Evolutionary conservation across 495 filamentous ascomycete species (phyloP).

Genomic region (Podospora sp.): DNA sequence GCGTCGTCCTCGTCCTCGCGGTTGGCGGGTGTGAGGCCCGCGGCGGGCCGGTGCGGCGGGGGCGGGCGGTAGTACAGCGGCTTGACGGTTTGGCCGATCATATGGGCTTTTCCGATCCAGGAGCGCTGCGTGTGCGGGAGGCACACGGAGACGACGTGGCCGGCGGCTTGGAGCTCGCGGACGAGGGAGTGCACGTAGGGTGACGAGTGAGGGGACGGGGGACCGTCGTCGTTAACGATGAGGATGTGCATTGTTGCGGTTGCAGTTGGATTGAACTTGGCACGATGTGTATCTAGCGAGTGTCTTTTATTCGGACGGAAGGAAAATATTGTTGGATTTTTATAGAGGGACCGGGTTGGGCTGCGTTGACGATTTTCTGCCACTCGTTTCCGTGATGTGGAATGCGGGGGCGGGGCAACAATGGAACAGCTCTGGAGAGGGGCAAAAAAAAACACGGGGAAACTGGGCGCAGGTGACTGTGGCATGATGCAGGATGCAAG

Average conservation of each 20-base stretch:
- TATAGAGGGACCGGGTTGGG: background rate
- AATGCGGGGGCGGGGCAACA: background rate
- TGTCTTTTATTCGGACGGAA: background rate
- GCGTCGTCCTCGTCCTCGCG: slow-evolving; percentile 50
- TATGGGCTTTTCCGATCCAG: slow-evolving; percentile 98
- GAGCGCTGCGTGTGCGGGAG: slow-evolving; percentile 90
- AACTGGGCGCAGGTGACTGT: slow-evolving; percentile 7
- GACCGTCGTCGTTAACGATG: slow-evolving; percentile 87
- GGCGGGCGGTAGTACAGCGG: slow-evolving; percentile 82
- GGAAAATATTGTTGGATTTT: slow-evolving; percentile 1
- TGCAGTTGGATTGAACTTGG: background rate
- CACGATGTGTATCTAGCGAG: background rate
- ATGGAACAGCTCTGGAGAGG: background rate
- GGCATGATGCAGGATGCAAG: background rate
- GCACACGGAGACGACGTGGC: slow-evolving; percentile 84
- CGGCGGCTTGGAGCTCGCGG: slow-evolving; percentile 69
- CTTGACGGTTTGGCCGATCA: slow-evolving; percentile 81
- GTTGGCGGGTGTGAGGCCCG: slow-evolving; percentile 35
- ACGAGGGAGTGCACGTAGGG: slow-evolving; percentile 92
- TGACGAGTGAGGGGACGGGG: slow-evolving; percentile 85
- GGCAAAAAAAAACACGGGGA: slow-evolving; percentile 1
- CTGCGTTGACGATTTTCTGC: slow-evolving; percentile 17
- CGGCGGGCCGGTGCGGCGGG: slow-evolving; percentile 52
- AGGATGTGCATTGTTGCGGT: slow-evolving; percentile 45
- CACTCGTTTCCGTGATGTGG: slow-evolving; percentile 17